Percentiles rank a stretch among this genome's conserved stretches.
Conservation (phyloP, 805 yeast genomes). For the Kodamaea kakaduensis region DNA sequence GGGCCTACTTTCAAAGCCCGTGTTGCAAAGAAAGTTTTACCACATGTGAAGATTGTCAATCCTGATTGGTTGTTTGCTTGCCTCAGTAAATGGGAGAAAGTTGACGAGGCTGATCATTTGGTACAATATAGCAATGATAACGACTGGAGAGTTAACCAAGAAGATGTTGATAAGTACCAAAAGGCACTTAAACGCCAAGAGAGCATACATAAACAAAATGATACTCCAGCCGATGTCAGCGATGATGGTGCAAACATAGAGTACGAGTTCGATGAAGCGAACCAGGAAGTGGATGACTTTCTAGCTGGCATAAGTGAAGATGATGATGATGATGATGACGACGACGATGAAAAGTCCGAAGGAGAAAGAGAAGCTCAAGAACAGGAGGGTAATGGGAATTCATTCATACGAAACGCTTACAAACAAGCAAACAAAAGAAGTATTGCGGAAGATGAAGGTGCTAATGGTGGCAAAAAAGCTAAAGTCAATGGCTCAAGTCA, state of each 20-base stretch:
- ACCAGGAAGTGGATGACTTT: slow-evolving; percentile 45
- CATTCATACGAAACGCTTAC: slow-evolving; percentile 14
- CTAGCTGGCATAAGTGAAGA: slow-evolving; percentile 42
- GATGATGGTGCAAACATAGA: slow-evolving; percentile 12
- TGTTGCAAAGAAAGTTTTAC: slow-evolving; percentile 62
- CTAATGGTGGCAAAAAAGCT: slow-evolving; percentile 1
- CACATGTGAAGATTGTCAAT: slow-evolving; percentile 69
- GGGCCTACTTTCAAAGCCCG: slow-evolving; percentile 76
- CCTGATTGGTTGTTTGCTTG: slow-evolving; percentile 93
- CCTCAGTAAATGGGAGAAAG: slow-evolving; percentile 70
- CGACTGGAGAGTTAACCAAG: slow-evolving; percentile 40
- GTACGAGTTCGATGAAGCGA: slow-evolving; percentile 40
- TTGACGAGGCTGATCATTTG: slow-evolving; percentile 56
- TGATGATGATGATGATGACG: slow-evolving; percentile 25
- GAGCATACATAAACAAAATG: too few relatives aligned
- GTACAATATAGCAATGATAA: slow-evolving; percentile 50
- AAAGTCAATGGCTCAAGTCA: slow-evolving; percentile 1
- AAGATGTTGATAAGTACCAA: slow-evolving; percentile 43
- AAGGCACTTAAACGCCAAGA: slow-evolving; percentile 23
- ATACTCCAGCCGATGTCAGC: background rate
- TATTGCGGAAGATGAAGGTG: slow-evolving; percentile 11
- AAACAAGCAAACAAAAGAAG: slow-evolving; percentile 9
- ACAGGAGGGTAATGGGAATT: slow-evolving; percentile 11
- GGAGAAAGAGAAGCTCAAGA: slow-evolving; percentile 22
- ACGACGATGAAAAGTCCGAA: slow-evolving; percentile 11